Evolutionary conservation across 768 basidiomycete genomes (phyloP).

Genomic region (Suillus subluteus): DNA sequence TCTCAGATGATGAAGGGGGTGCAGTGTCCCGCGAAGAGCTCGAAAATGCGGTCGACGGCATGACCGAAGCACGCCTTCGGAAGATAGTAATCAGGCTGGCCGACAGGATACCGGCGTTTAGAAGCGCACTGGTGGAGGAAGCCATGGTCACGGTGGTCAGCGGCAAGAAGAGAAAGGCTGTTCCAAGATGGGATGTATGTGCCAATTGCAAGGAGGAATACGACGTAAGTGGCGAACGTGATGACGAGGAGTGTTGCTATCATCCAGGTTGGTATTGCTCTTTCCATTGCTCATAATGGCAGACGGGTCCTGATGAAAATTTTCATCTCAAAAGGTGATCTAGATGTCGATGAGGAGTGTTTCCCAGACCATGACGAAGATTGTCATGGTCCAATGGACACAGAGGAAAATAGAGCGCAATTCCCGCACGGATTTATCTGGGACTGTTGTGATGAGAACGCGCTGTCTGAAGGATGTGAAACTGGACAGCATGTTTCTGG

Average conservation of each 20-base stretch:
- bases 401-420: background rate
- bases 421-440: background rate
- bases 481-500: background rate
- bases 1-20: background rate
- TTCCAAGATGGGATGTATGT: background rate
- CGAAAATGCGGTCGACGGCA: background rate
- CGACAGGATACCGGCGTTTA: background rate
- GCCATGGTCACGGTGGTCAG: background rate
- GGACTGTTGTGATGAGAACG: background rate
- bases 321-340: background rate
- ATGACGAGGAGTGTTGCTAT: background rate
- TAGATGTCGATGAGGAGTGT: background rate
- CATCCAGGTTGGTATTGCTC: background rate
- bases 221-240: background rate
- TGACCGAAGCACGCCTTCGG: background rate
- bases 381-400: background rate
- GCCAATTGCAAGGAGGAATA: background rate
- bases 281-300: background rate
- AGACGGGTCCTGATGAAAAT: background rate
- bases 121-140: background rate
- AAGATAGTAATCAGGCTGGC: background rate
- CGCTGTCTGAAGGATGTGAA: background rate
- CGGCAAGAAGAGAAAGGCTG: conserved; percentile 1
- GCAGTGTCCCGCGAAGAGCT: background rate
- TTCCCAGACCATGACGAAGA: background rate